Evolutionary conservation across 2,329 filamentous ascomycete genomes (phyloP), one percentile per base, ranked within the genome.

Genomic region (Aspergillus jensenii): DNA sequence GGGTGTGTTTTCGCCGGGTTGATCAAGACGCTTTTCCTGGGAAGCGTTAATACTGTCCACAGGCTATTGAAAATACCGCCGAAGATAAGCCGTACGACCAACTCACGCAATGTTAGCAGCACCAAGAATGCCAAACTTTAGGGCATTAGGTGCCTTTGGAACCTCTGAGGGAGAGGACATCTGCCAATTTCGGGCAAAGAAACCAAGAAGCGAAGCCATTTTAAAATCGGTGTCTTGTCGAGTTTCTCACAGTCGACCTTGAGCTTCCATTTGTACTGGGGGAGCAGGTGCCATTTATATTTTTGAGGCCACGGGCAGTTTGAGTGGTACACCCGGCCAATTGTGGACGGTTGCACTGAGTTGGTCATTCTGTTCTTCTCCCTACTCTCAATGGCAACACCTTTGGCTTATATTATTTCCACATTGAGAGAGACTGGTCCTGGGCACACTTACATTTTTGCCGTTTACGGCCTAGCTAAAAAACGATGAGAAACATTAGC

Each of bases 1-100:
- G 82, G 73, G 62, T 87, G 83, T 3, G 75, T 77, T 59, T 74
- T 79, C 14, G 83, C 82, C 0, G 83, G 82, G 2, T 59, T 65
- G 37, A 85, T 68, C 17, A 71, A 44, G 11, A 66, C 55, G 8
- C 65, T 46, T 9, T 46, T 15, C n/a, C 25, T 31, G 25, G 33
- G 14, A n/a, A 37, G 5, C 15, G 35, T 37, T 37, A 37, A 37
- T 37, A n/a, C 14, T 6, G 5, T n/a, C 21, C 21, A 4, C 21
- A 21, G 35, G 35, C 5, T 4, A 37, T 37, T n/a, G 15, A 15
- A 7, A 1, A 37, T n/a, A 37, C 35, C 9, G 14, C 8, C 35
- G 6, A 23, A 37, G 33, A 3, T 37, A 37, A 37, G 33, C 11
- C 15, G 33, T 37, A 4, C 33, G 33, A 37, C 19, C 19, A 37